A percentile compares a stretch with the other conserved stretches of the same genome.
phyloP scores from a whole-genome alignment of 106 monocot genomes.

The Dendrobium chrysotoxum region DNA sequence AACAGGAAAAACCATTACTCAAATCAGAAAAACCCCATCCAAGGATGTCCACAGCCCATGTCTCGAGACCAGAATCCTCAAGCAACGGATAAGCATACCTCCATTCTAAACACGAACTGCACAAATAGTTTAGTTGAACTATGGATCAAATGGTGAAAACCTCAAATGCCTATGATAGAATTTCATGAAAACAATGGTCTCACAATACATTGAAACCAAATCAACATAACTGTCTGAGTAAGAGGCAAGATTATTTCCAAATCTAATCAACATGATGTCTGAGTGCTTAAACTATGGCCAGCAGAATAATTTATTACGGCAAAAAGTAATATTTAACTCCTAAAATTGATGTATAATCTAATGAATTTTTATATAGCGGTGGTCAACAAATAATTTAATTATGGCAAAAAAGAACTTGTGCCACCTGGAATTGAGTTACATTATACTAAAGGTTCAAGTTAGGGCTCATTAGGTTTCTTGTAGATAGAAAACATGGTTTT shows the following conservation, averaged over 20 bases:
- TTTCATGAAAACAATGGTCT: neutral
- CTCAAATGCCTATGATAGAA: neutral
- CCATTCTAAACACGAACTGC: constrained; percentile 98
- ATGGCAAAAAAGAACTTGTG: neutral
- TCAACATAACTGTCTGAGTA: neutral
- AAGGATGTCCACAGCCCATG: constrained; percentile 96
- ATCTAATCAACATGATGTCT: neutral
- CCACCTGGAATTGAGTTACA: neutral
- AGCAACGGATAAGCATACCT: constrained; percentile 82
- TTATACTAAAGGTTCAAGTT: neutral
- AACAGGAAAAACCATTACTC: constrained; percentile 24
- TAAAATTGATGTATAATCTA: too few relatives aligned
- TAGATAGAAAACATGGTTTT: too few relatives aligned
- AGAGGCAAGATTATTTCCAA: neutral
- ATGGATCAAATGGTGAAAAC: constrained; percentile 5
- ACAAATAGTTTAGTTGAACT: constrained; percentile 4
- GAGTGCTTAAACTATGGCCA: neutral
- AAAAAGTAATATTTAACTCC: too few relatives aligned
- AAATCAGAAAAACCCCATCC: constrained; percentile 99
- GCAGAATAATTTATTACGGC: too few relatives aligned
- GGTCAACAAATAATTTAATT: neutral
- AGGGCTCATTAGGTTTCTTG: too few relatives aligned
- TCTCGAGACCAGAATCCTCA: constrained; percentile 71
- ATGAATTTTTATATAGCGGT: too few relatives aligned
- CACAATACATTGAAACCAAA: neutral